A percentile compares a stretch with the other conserved stretches of the same genome.
phyloP scores from a whole-genome alignment of 2,329 filamentous ascomycete species.

The Colletotrichum lentis region DNA sequence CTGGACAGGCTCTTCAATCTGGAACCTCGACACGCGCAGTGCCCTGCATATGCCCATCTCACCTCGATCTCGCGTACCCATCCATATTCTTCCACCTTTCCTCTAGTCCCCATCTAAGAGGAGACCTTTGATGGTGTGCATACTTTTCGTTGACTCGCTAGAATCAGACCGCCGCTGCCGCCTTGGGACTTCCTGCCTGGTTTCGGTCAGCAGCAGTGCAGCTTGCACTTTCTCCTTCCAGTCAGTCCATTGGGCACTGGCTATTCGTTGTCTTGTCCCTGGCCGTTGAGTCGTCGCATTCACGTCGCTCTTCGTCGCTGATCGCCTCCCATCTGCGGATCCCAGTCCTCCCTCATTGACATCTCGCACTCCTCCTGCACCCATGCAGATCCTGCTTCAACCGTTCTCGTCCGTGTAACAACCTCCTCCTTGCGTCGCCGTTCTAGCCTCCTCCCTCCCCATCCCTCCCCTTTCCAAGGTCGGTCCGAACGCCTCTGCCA shows the following conservation, averaged over 20 bases:
- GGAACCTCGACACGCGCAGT: background rate
- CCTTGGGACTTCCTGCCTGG: background rate
- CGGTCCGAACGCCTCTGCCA: slow-evolving; percentile 9
- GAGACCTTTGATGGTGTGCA: too few species aligned
- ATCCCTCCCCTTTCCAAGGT: background rate
- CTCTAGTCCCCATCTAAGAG: background rate
- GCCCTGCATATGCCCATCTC: background rate
- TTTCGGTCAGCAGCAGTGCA: background rate
- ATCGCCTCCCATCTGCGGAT: background rate
- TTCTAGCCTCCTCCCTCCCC: background rate
- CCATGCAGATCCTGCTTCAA: slow-evolving; percentile 25
- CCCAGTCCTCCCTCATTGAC: background rate
- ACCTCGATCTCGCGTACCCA: background rate
- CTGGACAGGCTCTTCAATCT: background rate
- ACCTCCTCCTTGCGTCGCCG: slow-evolving; percentile 21
- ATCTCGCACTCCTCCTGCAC: background rate
- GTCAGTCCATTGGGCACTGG: background rate
- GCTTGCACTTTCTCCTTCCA: background rate
- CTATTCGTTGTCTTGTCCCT: background rate
- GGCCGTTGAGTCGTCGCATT: background rate
- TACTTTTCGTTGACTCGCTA: background rate
- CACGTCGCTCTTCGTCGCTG: too few species aligned
- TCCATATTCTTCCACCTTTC: background rate
- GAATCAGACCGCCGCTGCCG: background rate
- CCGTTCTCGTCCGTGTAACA: slow-evolving; percentile 25